Evolutionary conservation across 2,329 filamentous ascomycete genomes (phyloP).

Genomic region (Colletotrichum sp.): DNA sequence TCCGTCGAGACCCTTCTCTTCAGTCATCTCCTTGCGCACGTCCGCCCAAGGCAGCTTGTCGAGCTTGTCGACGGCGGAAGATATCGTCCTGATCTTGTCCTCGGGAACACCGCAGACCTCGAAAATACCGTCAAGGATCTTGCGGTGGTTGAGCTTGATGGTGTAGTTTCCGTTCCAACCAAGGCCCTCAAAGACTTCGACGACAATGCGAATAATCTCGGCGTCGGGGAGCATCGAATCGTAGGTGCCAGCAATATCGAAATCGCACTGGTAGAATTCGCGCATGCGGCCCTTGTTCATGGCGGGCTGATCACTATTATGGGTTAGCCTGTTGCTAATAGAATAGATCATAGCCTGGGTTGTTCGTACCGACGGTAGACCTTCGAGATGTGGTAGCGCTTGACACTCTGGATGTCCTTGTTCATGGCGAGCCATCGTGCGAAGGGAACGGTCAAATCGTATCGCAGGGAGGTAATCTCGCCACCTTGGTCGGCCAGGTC

Average conservation of each 20-base stretch:
- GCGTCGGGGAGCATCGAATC: constrained; percentile 93
- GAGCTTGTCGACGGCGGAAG: constrained; percentile 92
- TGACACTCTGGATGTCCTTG: constrained; percentile 79
- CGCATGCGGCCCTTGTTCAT: constrained; percentile 93
- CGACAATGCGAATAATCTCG: constrained; percentile 83
- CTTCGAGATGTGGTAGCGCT: constrained; percentile 95
- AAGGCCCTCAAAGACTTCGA: constrained; percentile 83
- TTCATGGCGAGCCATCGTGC: constrained; percentile 96
- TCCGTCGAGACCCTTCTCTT: constrained; percentile 82
- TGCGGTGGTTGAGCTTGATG: constrained; percentile 94
- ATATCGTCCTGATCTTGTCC: constrained; percentile 88
- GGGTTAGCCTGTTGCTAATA: constrained; percentile 34
- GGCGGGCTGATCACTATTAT: constrained; percentile 70
- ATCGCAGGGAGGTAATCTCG: constrained; percentile 78
- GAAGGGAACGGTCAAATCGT: constrained; percentile 89
- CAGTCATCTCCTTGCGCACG: constrained; percentile 90
- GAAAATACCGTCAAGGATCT: constrained; percentile 92
- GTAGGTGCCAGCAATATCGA: constrained; percentile 88
- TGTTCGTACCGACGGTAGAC: constrained; percentile 55
- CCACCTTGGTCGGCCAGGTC: constrained; percentile 81
- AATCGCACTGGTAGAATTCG: constrained; percentile 98
- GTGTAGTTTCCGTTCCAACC: constrained; percentile 77
- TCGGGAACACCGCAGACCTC: constrained; percentile 86
- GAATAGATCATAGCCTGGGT: neutral
- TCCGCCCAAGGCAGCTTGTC: constrained; percentile 93